Percentiles rank a stretch among this genome's conserved stretches.
These are phyloP conservation scores for Clonostachys chloroleuca DNA, from an alignment of 2,329 filamentous ascomycete genomes.

Conservation along the genomic window DNA sequence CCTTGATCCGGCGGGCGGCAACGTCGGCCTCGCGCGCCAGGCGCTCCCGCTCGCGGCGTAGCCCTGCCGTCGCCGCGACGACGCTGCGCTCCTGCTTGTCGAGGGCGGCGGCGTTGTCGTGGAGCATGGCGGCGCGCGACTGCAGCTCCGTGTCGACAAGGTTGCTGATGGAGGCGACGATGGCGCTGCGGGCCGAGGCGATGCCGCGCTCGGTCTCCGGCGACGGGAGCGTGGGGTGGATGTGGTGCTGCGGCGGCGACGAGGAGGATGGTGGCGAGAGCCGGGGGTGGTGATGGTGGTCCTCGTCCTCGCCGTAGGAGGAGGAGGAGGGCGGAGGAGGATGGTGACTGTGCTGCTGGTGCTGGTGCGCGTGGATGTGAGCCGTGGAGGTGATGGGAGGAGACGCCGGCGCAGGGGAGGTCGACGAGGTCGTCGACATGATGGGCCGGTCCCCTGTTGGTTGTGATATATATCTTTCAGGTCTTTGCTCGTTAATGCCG, in stretches of 20 bases:
- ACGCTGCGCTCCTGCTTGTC: slow-evolving; percentile 65
- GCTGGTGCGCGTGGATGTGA: slow-evolving; percentile 2
- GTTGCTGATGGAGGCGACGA: slow-evolving; percentile 63
- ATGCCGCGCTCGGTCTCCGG: slow-evolving; percentile 40
- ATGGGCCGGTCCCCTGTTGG: neutral
- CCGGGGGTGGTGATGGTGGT: slow-evolving; percentile 2
- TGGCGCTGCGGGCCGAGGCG: slow-evolving; percentile 51
- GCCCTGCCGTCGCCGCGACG: slow-evolving; percentile 49
- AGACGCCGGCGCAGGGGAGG: neutral
- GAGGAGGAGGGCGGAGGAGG: slow-evolving; percentile 1
- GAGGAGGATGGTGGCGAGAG: neutral
- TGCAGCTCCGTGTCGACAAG: slow-evolving; percentile 66
- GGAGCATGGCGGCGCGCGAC: slow-evolving; percentile 63
- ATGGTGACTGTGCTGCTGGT: neutral
- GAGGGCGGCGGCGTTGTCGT: slow-evolving; percentile 63
- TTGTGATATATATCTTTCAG: neutral
- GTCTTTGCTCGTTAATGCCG: neutral
- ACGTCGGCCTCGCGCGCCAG: slow-evolving; percentile 60
- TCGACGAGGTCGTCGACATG: neutral
- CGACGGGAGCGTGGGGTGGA: slow-evolving; percentile 29
- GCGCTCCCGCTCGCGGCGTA: slow-evolving; percentile 61
- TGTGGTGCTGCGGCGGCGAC: slow-evolving; percentile 1
- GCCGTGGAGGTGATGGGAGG: neutral
- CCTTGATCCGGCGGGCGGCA: slow-evolving; percentile 64
- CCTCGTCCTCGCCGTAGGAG: slow-evolving; percentile 1